Evolutionary conservation across 1,284 basidiomycete genomes (phyloP), one percentile per base, ranked within the genome.

Genomic region (Rhodotorula sp.): DNA sequence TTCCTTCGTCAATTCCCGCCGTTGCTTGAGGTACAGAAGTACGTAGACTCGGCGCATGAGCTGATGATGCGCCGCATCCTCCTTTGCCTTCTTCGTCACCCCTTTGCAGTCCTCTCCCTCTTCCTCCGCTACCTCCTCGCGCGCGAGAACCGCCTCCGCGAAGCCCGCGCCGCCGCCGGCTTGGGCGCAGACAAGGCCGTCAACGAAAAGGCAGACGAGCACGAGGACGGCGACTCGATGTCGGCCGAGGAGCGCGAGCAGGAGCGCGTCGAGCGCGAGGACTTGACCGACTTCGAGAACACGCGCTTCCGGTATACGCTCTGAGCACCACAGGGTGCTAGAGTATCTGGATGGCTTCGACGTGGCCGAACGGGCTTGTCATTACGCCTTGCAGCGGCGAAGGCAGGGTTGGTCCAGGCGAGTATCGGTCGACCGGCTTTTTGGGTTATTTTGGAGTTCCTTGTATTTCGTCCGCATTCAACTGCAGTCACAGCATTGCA

Each of bases 101-200:
- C 13, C 75, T 78, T 80, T 10, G 75, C 77, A 9, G 25, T 78
- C 27, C 65, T 74, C 46, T 80, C 80, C 3, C 62, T 83, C n/a
- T 49, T 81, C 17, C 74, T 84, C 3, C 78, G 83, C 25, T 65
- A 74, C 44, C 54, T 81, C 27, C 79, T 81, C 67, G 68, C 70
- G 14, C 69, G 77, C 9, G 82, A 83, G 74, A 84, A 84, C 76
- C 70, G 44, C 52, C 65, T 73, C 42, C 71, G 81, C 46, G 79
- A 80, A 23, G 57, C 57, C 17, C 50, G 17, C 44, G 44, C 46
- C 49, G 3, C 34, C 50, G 7, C 42, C 25, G 10, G 42, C 52
- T 27, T 56, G 67, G 70, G 25, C 53, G 10, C 14, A 21, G 23
- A 34, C 34, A 7, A 14, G 25, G 44, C 23, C 19, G 8, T 19